Evolutionary conservation across 768 basidiomycete genomes (phyloP), one percentile per base, ranked within the genome.

Genomic region (Inosperma sp.): DNA sequence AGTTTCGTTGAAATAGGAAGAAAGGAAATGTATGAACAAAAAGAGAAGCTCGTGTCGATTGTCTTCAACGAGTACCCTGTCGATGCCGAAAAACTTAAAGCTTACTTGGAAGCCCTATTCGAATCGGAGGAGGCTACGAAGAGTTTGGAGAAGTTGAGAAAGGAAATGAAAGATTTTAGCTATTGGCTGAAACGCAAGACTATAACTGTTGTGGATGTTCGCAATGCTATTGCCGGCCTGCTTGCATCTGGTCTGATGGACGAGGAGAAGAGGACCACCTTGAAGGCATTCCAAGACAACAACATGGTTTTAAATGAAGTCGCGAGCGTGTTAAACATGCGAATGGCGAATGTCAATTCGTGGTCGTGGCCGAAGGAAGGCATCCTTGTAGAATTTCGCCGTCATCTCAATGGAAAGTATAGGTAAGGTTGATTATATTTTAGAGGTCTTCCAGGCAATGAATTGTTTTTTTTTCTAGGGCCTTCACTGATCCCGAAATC

Each of bases 371-470:
- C 75, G 3, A 54, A 54, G 2, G 66, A 71, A 22, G 76, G 76
- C 1, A 62, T 73, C 17, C 43, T 55, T 21, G 63, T 77, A 5
- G 74, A 78, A 44, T 74, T 76, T 66, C 67, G 76, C 12, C 65
- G 76, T 5, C 70, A 72, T 63, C 61, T 78, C 26, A 74, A 74
- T 52, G 77, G 77, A 2, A 77, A 76, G 62, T 77, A 76, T 51
- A 63, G 69, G 70, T 67, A n/a, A 49, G 53, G 26, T 9, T 36
- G n/a, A 16, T 10, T 27, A 14, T 29, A 52, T 19, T 17, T 13
- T 9, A 10, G 14, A 4, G 16, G 31, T 17, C 8, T 7, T 37
- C 35, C 23, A 25, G 9, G 51, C 5, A 8, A 17, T 19, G 7
- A 23, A 44, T 12, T 40, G 16, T 13, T 19, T 8, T 5, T 30